These are phyloP conservation scores for Penicillium corylophilum DNA, from an alignment of 2,329 filamentous ascomycete genomes.

Conservation along the genomic window DNA sequence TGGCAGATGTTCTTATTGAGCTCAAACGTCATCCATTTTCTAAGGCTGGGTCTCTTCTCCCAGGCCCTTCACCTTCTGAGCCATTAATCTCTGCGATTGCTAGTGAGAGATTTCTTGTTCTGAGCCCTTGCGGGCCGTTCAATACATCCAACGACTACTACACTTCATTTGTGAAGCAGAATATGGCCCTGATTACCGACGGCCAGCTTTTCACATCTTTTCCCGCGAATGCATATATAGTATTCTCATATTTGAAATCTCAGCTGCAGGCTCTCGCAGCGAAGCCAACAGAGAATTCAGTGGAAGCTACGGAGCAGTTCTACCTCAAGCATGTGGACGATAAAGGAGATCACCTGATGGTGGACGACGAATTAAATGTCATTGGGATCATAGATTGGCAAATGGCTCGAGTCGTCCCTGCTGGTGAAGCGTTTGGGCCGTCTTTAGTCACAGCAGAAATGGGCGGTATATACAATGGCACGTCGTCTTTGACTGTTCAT, in stretches of 20 bases:
- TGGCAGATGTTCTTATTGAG: constrained; percentile 15
- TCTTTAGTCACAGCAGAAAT: constrained; percentile 14
- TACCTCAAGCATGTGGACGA: constrained; percentile 13
- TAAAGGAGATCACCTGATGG: constrained; percentile 10
- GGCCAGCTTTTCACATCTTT: constrained; percentile 10
- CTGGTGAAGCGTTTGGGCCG: constrained; percentile 11
- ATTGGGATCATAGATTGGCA: constrained; percentile 51
- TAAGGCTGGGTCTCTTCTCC: constrained; percentile 7
- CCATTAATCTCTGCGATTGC: constrained; percentile 7
- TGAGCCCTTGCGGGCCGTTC: constrained; percentile 9
- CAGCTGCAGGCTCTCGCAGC: constrained; percentile 2
- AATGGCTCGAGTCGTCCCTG: constrained; percentile 23
- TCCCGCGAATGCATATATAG: constrained; percentile 5
- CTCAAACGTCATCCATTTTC: constrained; percentile 9
- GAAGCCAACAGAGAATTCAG: background rate
- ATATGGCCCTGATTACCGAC: constrained; percentile 11
- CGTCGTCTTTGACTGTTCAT: constrained; percentile 8
- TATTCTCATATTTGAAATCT: constrained; percentile 8
- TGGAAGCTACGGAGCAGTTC: constrained; percentile 7
- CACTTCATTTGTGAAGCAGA: constrained; percentile 10
- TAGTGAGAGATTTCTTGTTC: constrained; percentile 14
- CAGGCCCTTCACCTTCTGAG: constrained; percentile 4
- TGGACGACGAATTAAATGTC: constrained; percentile 32
- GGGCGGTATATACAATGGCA: constrained; percentile 7
- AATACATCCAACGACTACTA: constrained; percentile 8